phyloP scores from a whole-genome alignment of 257 asterid species.

The Petrea volubilis region DNA sequence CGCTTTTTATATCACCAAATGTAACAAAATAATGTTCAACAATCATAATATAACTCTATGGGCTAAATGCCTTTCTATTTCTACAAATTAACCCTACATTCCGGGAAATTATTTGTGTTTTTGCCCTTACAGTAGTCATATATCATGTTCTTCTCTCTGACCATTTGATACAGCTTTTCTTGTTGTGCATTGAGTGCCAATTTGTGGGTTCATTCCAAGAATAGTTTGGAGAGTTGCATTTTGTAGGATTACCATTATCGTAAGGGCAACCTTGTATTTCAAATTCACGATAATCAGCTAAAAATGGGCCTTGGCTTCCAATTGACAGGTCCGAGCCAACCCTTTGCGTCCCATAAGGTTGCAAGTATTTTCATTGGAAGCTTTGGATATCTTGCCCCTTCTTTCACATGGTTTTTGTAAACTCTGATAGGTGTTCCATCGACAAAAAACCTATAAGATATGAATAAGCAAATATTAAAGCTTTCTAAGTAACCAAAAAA shows the following conservation, averaged over 20 bases:
- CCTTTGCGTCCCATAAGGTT: slow-evolving; percentile 5
- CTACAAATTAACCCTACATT: neutral
- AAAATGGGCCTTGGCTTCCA: slow-evolving; percentile 2
- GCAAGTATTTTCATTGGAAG: neutral
- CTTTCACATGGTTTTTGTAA: neutral
- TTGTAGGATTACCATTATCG: neutral
- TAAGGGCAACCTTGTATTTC: neutral
- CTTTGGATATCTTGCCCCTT: too few relatives aligned
- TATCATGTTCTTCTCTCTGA: neutral
- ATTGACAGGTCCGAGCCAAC: slow-evolving; percentile 10
- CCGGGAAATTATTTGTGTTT: neutral
- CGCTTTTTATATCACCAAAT: too few relatives aligned
- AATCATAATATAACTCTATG: too few relatives aligned
- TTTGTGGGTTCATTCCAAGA: neutral
- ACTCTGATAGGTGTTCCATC: slow-evolving; percentile 12
- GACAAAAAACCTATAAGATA: neutral
- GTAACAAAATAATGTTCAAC: too few relatives aligned
- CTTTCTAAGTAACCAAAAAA: neutral
- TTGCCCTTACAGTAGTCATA: slow-evolving; percentile 10
- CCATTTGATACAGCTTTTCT: neutral
- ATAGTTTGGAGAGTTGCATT: neutral
- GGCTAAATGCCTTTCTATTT: too few relatives aligned
- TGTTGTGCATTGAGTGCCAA: neutral
- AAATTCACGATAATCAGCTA: neutral
- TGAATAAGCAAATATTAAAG: neutral